Evolutionary conservation across 1,139 yeast species (phyloP), one percentile per base, ranked within the genome.

Genomic region (Zygotorulaspora mrakii): DNA sequence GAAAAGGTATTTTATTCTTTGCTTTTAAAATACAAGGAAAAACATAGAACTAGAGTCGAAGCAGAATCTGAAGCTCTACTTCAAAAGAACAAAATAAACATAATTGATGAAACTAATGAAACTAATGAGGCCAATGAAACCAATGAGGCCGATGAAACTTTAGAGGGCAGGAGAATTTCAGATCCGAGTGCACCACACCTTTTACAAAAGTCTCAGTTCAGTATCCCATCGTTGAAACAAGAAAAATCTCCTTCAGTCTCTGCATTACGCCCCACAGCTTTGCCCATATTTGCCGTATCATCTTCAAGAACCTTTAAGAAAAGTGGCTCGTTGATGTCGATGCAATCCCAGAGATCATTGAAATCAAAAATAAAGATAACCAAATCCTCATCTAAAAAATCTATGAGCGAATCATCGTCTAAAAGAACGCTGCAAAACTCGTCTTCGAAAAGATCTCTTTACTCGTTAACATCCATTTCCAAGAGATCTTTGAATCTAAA

Each of bases 1-100:
- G 98, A 94, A 57, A 94, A 91, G 68, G 79, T 91, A 41, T 91
- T 91, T 54, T 94, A 91, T 64, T 82, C 87, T 47, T 67, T 94
- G 43, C 69, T 91, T 46, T 70, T 82, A 70, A 81, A 86, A 55
- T 91, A 91, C 62, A 76, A 96, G 50, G 84, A 82, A 53, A 94
- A 52, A 34, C 55, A 57, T 39, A 20, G 55, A 42, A 29, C 48
- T 46, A 35, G 43, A 52, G 10, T 31, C n/a, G 24, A 16, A 17
- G 32, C 39, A 14, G 33, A 36, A 10, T 16, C n/a, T 14, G 27
- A 17, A 9, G 24, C 30, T 10, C 11, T 20, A 21, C 22, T 6
- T 14, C 6, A 24, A 11, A 24, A 24, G 27, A 24, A 20, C 10
- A 20, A 20, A 7, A 10, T 7, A 20, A 20, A 20, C 23, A 20